Evolutionary conservation across 805 yeast genomes (phyloP).

Genomic region (Candida mattraensis): DNA sequence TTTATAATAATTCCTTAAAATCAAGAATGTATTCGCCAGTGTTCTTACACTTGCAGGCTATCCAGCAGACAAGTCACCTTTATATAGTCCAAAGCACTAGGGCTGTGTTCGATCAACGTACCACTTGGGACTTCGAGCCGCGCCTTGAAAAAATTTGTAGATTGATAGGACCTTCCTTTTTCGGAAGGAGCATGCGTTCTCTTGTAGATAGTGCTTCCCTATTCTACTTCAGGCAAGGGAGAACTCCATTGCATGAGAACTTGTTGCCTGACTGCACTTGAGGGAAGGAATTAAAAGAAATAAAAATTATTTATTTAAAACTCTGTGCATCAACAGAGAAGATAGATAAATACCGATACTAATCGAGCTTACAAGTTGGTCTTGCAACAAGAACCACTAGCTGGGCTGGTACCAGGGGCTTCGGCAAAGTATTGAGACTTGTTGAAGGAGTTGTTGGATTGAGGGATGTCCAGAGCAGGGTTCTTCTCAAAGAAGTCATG

Average conservation of each 20-base stretch:
- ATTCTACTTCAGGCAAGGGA: no score
- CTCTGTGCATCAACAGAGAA: no score
- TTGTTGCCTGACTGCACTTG: no score
- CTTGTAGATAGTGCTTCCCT: no score
- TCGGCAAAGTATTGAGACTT: slow-evolving; percentile 48
- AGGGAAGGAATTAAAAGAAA: no score
- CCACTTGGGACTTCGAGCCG: background rate
- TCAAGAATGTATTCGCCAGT: background rate
- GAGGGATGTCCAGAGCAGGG: slow-evolving; percentile 79
- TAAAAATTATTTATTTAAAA: no score
- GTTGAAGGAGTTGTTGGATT: slow-evolving; percentile 65
- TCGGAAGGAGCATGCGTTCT: slow-evolving; percentile 9
- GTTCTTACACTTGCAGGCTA: background rate
- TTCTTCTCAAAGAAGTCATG: slow-evolving; percentile 73
- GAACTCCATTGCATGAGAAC: no score
- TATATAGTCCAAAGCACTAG: slow-evolving; percentile 8
- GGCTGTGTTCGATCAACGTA: background rate
- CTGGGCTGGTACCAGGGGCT: slow-evolving; percentile 14
- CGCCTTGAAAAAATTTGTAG: background rate
- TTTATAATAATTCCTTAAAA: background rate
- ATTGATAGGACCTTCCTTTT: slow-evolving; percentile 11
- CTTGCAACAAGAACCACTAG: slow-evolving; percentile 33
- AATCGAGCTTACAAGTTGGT: slow-evolving; percentile 13
- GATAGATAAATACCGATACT: no score
- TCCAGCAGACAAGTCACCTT: background rate